phyloP scores from a whole-genome alignment of 345 rosid species.

The Trapa incisa region DNA sequence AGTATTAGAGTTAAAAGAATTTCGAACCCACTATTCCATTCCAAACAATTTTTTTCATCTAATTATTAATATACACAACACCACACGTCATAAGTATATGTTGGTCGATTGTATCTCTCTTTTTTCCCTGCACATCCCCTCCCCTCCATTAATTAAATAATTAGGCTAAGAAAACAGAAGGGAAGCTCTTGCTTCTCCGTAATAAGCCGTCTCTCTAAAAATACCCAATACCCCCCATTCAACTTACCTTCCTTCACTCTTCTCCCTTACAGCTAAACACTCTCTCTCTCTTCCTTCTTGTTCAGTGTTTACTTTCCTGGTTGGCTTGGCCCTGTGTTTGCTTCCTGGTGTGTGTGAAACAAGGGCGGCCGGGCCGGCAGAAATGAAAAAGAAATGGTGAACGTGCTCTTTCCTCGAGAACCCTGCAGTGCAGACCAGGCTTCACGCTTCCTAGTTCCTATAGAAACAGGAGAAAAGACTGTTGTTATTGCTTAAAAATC shows the following conservation, averaged over 20 bases:
- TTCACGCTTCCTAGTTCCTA: slow-evolving; percentile 39
- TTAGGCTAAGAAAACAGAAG: too few species aligned
- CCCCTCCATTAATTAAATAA: too few species aligned
- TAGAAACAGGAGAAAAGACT: not conserved
- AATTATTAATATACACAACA: too few species aligned
- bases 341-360: slow-evolving; percentile 16
- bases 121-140: too few species aligned
- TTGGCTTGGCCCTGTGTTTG: slow-evolving; percentile 8
- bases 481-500: not conserved
- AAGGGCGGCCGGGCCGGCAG: too few species aligned
- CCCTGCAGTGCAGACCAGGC: slow-evolving; percentile 19
- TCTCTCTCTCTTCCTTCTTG: not conserved
- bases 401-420: slow-evolving; percentile 34
- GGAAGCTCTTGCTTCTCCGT: not conserved
- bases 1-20: too few species aligned
- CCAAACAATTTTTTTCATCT: too few species aligned
- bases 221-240: not conserved
- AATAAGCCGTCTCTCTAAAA: too few species aligned
- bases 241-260: slow-evolving; percentile 2
- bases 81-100: too few species aligned
- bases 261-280: not conserved
- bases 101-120: too few species aligned
- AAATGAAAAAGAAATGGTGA: slow-evolving; percentile 20
- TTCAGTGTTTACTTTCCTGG: not conserved
- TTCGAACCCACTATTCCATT: too few species aligned